Evolutionary conservation across 1,139 yeast species (phyloP).

Genomic region (Yamadazyma aaseri): DNA sequence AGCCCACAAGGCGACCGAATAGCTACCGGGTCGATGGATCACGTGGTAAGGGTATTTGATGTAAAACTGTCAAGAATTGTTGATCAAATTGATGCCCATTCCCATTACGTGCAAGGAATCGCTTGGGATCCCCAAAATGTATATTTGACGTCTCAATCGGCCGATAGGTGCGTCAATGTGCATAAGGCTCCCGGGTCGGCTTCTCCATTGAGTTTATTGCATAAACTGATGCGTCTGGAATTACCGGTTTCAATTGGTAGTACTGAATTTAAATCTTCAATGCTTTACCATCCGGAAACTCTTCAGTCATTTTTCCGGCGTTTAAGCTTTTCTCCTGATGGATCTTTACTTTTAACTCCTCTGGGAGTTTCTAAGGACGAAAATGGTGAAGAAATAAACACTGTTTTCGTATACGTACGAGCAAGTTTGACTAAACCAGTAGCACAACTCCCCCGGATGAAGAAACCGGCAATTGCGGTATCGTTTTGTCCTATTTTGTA

Average conservation of each 20-base stretch:
- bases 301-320: slow-evolving; percentile 88
- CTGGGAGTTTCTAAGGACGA: slow-evolving; percentile 57
- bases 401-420: slow-evolving; percentile 76
- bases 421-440: slow-evolving; percentile 68
- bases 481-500: slow-evolving; percentile 72
- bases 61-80: slow-evolving; percentile 56
- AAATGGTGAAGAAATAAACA: slow-evolving; percentile 34
- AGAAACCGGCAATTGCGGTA: slow-evolving; percentile 81
- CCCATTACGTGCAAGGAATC: slow-evolving; percentile 92
- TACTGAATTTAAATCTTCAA: slow-evolving; percentile 4
- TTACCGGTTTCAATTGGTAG: not conserved
- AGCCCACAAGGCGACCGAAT: slow-evolving; percentile 75
- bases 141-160: slow-evolving; percentile 81
- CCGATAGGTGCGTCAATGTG: slow-evolving; percentile 70
- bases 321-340: slow-evolving; percentile 86
- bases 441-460: slow-evolving; percentile 73
- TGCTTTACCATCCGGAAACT: slow-evolving; percentile 78
- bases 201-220: not conserved
- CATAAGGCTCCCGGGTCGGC: slow-evolving; percentile 2
- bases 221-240: not conserved
- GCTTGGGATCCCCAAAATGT: slow-evolving; percentile 88
- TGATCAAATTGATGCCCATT: slow-evolving; percentile 67
- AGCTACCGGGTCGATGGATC: slow-evolving; percentile 92
- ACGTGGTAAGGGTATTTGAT: slow-evolving; percentile 67
- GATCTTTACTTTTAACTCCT: slow-evolving; percentile 75